Evolutionary conservation across 2,329 filamentous ascomycete species (phyloP), one percentile per base, ranked within the genome.

Genomic region (Aspergillus udagawae): DNA sequence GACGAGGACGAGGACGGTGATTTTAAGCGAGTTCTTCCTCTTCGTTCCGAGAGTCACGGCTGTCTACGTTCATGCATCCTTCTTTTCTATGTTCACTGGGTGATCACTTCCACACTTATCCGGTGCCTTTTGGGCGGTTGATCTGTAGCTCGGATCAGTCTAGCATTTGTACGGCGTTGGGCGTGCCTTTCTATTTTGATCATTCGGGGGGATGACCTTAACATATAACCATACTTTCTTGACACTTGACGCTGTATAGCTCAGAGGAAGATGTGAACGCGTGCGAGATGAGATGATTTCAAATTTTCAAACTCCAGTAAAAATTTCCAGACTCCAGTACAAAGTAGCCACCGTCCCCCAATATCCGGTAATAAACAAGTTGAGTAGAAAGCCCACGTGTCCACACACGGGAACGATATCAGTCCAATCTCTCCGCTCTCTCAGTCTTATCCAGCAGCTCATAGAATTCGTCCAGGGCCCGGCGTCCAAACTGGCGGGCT

Each of bases 1-100:
- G 32, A 55, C 65, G 70, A 41, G 70, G 72, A 45, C 61, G 70
- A 54, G 69, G 74, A 58, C 65, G 68, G 55, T 69, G 63, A 60
- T 59, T 4, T 8, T 35, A 1, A 14, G 27, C n/a, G 6, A 10
- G 21, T 27, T 47, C 20, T 49, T n/a, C 47, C 42, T 55, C 49
- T 49, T 28, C 53, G 50, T 60, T 29, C 28, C 50, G 29, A 32
- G 41, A 44, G 41, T 44, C 20, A 45, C 42, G 42, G 42, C 21
- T 23, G n/a, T 45, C 42, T 51, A 35, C 49, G 14, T 6, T 35
- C 3, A 50, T 51, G 42, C 21, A 50, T 17, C 42, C 44, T 42
- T 54, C 45, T 29, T 55, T 51, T 60, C 28, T 28, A 49, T 55
- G 57, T 54, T 48, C 53, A 53, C 45, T 55, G 55, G 47, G 51